Evolutionary conservation across 768 basidiomycete genomes (phyloP), one percentile per base, ranked within the genome.

Genomic region (Agaricus subrufescens): DNA sequence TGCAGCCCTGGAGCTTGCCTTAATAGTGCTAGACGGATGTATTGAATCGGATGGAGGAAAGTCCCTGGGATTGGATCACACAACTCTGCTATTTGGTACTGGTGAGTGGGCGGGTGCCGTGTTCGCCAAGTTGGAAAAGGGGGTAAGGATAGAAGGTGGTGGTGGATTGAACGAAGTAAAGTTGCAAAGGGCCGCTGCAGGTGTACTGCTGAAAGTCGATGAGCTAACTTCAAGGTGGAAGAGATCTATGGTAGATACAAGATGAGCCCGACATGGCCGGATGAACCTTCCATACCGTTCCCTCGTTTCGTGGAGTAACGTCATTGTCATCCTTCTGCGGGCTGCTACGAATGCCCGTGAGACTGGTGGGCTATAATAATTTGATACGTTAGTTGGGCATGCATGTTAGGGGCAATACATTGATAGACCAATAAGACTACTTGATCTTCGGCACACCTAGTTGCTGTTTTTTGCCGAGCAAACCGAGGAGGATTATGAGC

Each of bases 51-150:
- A 98, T 60, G 83, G 77, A 3, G 96, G 94, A 0, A 79, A 81
- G 43, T 77, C 83, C 1, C 70, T 98, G 38, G 79, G 86, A 12
- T 73, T 91, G 46, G 94, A 95, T 50, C 85, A 92, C 62, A 82
- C 89, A 0, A 73, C 79, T 11, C 69, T 94, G 23, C 63, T 96
- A 34, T 69, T 92, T 25, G 86, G 85, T 1, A 71, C 80, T 1
- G 84, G 86, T 4, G 92, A 95, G 66, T 97, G 94, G 95, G 90
- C 87, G 1, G 74, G 75, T 9, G 76, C 74, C 46, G 74, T 94
- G 2, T 87, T 95, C 64, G 67, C 74, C 9, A 69, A 65, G 51
- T 67, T 94, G 54, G 88, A 91, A 55, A 78, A 78, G 60, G 89
- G 94, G 1, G 65, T 80, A 40, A 80, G 71, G 49, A 70, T 86